Conservation (phyloP, 1,284 basidiomycete species). For the Melanopsichium pennsylvanicum region DNA sequence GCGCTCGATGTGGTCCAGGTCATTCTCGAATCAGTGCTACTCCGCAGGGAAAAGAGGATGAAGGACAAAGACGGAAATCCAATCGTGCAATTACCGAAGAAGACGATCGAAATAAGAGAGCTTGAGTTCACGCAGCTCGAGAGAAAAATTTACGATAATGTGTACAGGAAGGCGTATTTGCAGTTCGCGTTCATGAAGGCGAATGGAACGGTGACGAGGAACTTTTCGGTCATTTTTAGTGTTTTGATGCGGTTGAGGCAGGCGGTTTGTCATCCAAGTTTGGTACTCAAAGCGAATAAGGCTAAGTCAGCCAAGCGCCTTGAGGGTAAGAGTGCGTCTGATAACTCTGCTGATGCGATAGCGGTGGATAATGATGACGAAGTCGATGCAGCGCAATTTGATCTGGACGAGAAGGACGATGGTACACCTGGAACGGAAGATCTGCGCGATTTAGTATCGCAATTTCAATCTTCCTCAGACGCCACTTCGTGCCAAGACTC, state of each 20-base stretch:
- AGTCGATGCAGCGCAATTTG: conserved; percentile 18
- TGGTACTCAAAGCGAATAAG: conserved; percentile 62
- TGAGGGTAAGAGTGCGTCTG: no score
- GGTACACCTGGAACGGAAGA: conserved; percentile 27
- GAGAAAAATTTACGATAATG: conserved; percentile 65
- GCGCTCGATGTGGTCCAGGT: conserved; percentile 64
- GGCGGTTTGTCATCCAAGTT: conserved; percentile 67
- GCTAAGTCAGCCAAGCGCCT: neutral
- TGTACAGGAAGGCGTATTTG: conserved; percentile 59
- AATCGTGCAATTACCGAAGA: conserved; percentile 87
- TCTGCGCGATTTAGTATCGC: conserved; percentile 44
- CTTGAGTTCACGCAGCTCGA: conserved; percentile 57
- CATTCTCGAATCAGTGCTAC: conserved; percentile 70
- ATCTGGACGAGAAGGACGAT: conserved; percentile 21
- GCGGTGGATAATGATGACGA: neutral
- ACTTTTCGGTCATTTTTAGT: conserved; percentile 67
- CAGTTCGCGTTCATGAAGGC: conserved; percentile 55
- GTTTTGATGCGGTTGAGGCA: conserved; percentile 67
- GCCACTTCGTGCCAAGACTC: neutral
- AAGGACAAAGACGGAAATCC: conserved; percentile 83
- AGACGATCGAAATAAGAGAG: conserved; percentile 71
- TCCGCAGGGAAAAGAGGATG: conserved; percentile 90
- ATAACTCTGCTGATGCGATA: no score
- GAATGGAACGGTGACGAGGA: conserved; percentile 56
- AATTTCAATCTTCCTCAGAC: conserved; percentile 33